Percentiles rank a stretch among this genome's conserved stretches.
phyloP scores from a whole-genome alignment of 208 protist genomes.

The Trypanosoma platydactyli region DNA sequence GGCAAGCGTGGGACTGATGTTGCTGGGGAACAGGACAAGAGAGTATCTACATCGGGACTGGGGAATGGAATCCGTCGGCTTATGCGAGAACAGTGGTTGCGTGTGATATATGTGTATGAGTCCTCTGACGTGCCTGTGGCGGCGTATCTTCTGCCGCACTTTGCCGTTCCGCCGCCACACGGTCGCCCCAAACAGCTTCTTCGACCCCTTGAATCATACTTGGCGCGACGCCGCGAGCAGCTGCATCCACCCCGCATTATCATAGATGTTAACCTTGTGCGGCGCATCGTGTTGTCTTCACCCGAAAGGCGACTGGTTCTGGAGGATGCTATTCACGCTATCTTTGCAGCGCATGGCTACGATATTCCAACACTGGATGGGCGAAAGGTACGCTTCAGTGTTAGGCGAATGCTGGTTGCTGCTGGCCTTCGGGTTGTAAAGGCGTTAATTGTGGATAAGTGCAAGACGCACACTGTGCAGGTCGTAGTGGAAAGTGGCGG shows the following conservation, averaged over 20 bases:
- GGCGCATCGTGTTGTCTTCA: slow-evolving; percentile 48
- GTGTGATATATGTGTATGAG: slow-evolving; percentile 34
- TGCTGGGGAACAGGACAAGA: slow-evolving; percentile 18
- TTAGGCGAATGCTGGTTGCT: slow-evolving; percentile 35
- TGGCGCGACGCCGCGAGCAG: slow-evolving; percentile 37
- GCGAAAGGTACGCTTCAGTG: slow-evolving; percentile 24
- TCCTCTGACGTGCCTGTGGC: not conserved
- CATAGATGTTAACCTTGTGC: slow-evolving; percentile 54
- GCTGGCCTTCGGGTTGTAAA: slow-evolving; percentile 51
- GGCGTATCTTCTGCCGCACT: slow-evolving; percentile 15
- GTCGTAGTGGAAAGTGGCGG: slow-evolving; percentile 42
- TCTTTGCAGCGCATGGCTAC: slow-evolving; percentile 53
- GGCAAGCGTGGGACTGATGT: not conserved
- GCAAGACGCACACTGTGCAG: slow-evolving; percentile 25
- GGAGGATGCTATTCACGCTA: slow-evolving; percentile 66
- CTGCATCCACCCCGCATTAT: slow-evolving; percentile 30
- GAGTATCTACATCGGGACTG: slow-evolving; percentile 15
- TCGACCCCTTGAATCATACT: slow-evolving; percentile 60
- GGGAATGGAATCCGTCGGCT: slow-evolving; percentile 25
- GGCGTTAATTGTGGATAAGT: slow-evolving; percentile 33
- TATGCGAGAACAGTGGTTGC: slow-evolving; percentile 30
- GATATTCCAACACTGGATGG: slow-evolving; percentile 8
- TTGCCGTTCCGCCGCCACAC: slow-evolving; percentile 8
- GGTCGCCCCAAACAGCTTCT: not conserved
- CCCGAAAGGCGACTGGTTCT: slow-evolving; percentile 64